A percentile compares a stretch with the other conserved stretches of the same genome.
These are phyloP conservation scores for Podospora appendiculata DNA, from an alignment of 495 filamentous ascomycete genomes.

Conservation along the genomic window DNA sequence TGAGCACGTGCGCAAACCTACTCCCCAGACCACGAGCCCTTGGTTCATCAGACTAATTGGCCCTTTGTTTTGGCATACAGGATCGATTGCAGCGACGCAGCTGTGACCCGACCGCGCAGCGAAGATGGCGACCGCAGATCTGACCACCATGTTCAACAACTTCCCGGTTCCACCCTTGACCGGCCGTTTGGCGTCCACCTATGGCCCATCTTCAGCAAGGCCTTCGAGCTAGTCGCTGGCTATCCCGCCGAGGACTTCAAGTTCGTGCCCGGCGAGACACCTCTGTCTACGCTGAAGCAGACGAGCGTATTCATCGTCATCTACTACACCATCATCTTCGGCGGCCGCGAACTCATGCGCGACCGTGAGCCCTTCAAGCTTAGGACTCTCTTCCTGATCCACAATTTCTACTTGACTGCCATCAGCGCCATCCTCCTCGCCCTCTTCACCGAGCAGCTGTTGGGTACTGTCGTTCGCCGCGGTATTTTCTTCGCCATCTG, in stretches of 20 bases:
- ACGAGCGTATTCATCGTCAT: slow-evolving; percentile 54
- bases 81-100: slow-evolving; percentile 1
- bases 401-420: slow-evolving; percentile 72
- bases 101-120: neutral
- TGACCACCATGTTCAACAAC: slow-evolving; percentile 53
- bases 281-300: slow-evolving; percentile 63
- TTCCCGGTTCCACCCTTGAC: slow-evolving; percentile 75
- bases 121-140: slow-evolving; percentile 33
- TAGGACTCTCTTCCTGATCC: slow-evolving; percentile 62
- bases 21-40: neutral
- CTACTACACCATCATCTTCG: slow-evolving; percentile 72
- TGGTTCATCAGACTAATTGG: neutral
- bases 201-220: slow-evolving; percentile 92
- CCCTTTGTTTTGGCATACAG: too few species aligned
- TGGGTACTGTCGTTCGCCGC: slow-evolving; percentile 57
- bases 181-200: slow-evolving; percentile 84
- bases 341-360: slow-evolving; percentile 67
- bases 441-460: slow-evolving; percentile 66
- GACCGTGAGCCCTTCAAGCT: slow-evolving; percentile 60
- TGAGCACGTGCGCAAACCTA: neutral
- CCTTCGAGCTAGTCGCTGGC: slow-evolving; percentile 64
- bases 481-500: slow-evolving; percentile 72
- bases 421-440: slow-evolving; percentile 60
- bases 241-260: slow-evolving; percentile 64
- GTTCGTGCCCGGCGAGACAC: slow-evolving; percentile 58